phyloP scores from a whole-genome alignment of 345 rosid genomes.

The Reutealis trisperma region DNA sequence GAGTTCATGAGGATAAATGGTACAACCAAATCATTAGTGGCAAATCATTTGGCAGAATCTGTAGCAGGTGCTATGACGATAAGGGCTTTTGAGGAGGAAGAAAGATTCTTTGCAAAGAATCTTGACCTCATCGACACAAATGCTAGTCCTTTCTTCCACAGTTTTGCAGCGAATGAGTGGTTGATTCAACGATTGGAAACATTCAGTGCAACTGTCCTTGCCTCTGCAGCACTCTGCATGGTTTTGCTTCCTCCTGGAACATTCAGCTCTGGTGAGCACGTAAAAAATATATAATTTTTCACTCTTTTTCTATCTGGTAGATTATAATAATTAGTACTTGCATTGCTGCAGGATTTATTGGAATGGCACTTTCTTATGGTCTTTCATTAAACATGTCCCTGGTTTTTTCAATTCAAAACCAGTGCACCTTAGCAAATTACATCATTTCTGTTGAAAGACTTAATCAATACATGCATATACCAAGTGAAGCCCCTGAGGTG shows the following conservation, averaged over 20 bases:
- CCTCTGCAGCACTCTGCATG: conserved; percentile 91
- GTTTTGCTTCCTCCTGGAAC: conserved; percentile 92
- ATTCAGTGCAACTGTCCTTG: conserved; percentile 66
- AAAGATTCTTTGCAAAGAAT: conserved; percentile 72
- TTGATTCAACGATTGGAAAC: conserved; percentile 85
- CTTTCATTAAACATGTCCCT: conserved; percentile 78
- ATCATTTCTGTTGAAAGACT: conserved; percentile 95
- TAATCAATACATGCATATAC: conserved; percentile 78
- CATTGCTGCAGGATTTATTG: conserved; percentile 74
- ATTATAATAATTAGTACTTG: background rate
- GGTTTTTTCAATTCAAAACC: conserved; percentile 81
- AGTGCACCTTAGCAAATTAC: conserved; percentile 78
- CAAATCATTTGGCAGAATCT: conserved; percentile 93
- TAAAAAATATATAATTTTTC: background rate
- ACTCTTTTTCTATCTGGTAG: background rate
- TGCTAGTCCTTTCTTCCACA: conserved; percentile 90
- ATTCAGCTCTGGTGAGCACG: conserved; percentile 72
- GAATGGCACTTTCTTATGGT: conserved; percentile 98
- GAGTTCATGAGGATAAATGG: conserved; percentile 93
- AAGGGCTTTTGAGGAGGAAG: conserved; percentile 88
- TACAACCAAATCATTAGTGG: conserved; percentile 84
- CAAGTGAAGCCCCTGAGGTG: conserved; percentile 90
- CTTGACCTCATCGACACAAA: conserved; percentile 71
- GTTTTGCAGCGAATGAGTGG: conserved; percentile 93
- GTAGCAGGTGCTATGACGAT: conserved; percentile 87